Evolutionary conservation across 345 rosid species (phyloP), one percentile per base, ranked within the genome.

Genomic region (Corymbia maculata): DNA sequence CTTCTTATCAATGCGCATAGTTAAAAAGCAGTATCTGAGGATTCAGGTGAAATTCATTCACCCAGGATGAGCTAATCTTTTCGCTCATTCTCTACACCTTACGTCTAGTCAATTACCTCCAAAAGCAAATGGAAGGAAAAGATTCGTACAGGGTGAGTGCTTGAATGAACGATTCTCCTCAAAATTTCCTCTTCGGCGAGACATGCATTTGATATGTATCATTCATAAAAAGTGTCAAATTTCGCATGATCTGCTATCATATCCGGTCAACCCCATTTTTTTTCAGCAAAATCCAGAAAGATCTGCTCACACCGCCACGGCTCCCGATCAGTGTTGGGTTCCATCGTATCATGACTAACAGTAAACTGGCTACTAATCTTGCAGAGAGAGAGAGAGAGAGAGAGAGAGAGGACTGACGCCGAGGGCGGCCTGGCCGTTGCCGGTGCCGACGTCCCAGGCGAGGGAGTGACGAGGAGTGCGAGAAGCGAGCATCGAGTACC

Each of bases 371-470:
- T 70, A 16, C 22, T 70, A 17, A 32, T 70, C 80, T 70, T 7
- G 79, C 79, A 12, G 26, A 2, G 30, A 26, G 19, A 26, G 86
- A 17, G 45, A 49, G 79, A 9, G 32, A 16, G 45, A 42, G 17
- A 45, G 59, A 51, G 85, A 66, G 87, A 51, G 86, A n/a, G 79
- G 79, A 59, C 90, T 93, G 16, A 95, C 97, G 82, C 93, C 92
- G 80, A 92, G 85, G 87, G 96, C 93, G 9, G 97, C 98, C 91
- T 95, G 97, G 85, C 97, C 97, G 79, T 92, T 94, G 88, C 97
- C 94, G 22, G 95, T 93, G 92, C 96, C 97, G 50, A 89, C 95
- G 86, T 95, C 97, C 95, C 94, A 94, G 59, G 98, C 97, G 42
- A 93, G 88, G 59, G 88, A 86, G 87, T 93, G 98, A 85, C 59